Evolutionary conservation across 768 basidiomycete genomes (phyloP), one percentile per base, ranked within the genome.

Genomic region (Psilocybe tampanensis): DNA sequence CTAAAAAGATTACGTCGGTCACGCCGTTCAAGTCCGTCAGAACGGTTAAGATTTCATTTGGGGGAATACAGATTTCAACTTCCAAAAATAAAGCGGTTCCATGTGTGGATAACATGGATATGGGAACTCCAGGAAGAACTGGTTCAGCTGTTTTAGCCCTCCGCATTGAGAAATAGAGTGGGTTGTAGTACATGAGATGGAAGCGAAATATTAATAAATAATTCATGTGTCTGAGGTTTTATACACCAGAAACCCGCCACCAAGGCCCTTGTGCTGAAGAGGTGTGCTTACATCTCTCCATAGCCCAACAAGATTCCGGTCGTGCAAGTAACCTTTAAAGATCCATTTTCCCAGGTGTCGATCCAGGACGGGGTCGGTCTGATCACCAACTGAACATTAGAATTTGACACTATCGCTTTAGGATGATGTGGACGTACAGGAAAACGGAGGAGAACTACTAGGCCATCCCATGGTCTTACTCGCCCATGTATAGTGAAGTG

Each of bases 261-360:
- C 80, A 50, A 73, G 76, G n/a, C 83, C 82, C n/a, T 75, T 63
- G 21, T 64, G 63, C 50, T 74, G 66, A 17, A 68, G 63, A 22
- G 68, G 65, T 0, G 77, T 83, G 39, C 69, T 68, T 19, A 78
- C 82, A 56, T 81, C 81, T 51, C 83, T 76, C 83, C 83, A 83
- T 19, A 80, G 73, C 33, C 83, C 83, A 34, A 81, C 80, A 36
- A 84, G 69, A 64, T 78, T 83, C 24, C 70, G 67, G 60, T 73
- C 74, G 50, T 84, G 75, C 44, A 84, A 55, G 62, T 84, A 84
- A 48, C 83, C 82, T 57, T 74, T 80, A 51, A 83, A 83, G 50
- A 84, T 64, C 80, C 76, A 84, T 24, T 68, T 74, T 11, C 82
- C 81, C 13, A 68, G 55, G 48, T 68, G 51, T 32, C 52, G 61